phyloP scores from a whole-genome alignment of 2,329 filamentous ascomycete genomes.

The Neofusicoccum laricinum region DNA sequence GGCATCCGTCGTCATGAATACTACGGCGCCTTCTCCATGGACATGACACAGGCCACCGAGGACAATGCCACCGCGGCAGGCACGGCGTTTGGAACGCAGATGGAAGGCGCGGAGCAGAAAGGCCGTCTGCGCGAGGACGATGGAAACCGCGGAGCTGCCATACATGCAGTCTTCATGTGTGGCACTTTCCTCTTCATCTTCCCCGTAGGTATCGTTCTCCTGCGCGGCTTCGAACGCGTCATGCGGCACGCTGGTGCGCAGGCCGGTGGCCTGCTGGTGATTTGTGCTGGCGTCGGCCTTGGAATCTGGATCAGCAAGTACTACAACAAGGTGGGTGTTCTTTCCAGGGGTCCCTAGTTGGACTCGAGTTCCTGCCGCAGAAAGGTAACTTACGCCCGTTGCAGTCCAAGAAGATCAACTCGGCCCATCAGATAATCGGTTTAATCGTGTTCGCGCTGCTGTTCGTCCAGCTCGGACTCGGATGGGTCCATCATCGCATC shows the following conservation, averaged over 20 bases:
- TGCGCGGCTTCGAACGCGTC: conserved; percentile 52
- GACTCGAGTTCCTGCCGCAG: too few relatives aligned
- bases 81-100: conserved; percentile 16
- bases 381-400: background rate
- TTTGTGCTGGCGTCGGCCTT: conserved; percentile 50
- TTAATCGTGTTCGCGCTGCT: background rate
- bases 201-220: conserved; percentile 54
- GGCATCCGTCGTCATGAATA: conserved; percentile 52
- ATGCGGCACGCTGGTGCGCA: conserved; percentile 58
- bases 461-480: background rate
- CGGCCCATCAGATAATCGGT: conserved; percentile 24
- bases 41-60: conserved; percentile 51
- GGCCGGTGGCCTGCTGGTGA: conserved; percentile 46
- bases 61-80: conserved; percentile 22
- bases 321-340: conserved; percentile 55
- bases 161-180: conserved; percentile 52
- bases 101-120: conserved; percentile 8
- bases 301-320: conserved; percentile 53
- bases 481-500: background rate
- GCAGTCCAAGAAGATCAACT: conserved; percentile 53
- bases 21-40: conserved; percentile 56
- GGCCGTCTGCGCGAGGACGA: conserved; percentile 21
- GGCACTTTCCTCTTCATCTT: conserved; percentile 55
- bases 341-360: background rate
- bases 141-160: conserved; percentile 24